Conservation (phyloP, 257 asterid species). For the Solanum pimpinellifolium region DNA sequence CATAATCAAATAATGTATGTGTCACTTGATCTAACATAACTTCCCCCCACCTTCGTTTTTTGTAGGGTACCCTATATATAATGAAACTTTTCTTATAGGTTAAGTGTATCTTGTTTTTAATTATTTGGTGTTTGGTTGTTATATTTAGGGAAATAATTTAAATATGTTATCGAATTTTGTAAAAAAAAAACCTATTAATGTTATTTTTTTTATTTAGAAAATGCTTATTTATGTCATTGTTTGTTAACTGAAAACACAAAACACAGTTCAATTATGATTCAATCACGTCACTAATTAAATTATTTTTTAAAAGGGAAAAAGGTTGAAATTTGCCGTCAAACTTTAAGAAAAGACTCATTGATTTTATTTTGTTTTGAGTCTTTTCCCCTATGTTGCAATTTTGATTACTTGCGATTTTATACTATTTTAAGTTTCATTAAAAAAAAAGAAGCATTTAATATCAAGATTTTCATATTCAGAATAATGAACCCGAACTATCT, state of each 20-base stretch:
- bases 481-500: background rate
- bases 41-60: background rate
- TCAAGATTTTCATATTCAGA: background rate
- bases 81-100: background rate
- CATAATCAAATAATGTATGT: background rate
- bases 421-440: background rate
- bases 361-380: too few species aligned
- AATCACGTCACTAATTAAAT: too few species aligned
- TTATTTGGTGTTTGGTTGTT: background rate
- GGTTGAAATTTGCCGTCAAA: too few species aligned
- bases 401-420: background rate
- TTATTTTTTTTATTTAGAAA: too few species aligned
- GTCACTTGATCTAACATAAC: background rate
- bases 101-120: background rate
- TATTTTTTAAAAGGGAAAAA: too few species aligned
- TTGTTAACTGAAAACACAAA: too few species aligned
- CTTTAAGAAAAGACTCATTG: too few species aligned
- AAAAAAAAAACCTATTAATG: too few species aligned
- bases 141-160: too few species aligned
- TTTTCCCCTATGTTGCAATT: background rate
- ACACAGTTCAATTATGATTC: too few species aligned
- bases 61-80: background rate
- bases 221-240: too few species aligned
- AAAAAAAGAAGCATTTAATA: background rate
- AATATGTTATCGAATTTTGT: too few species aligned